Evolutionary conservation across 2,329 filamentous ascomycete genomes (phyloP), one percentile per base, ranked within the genome.

Genomic region (Amphichorda felina): DNA sequence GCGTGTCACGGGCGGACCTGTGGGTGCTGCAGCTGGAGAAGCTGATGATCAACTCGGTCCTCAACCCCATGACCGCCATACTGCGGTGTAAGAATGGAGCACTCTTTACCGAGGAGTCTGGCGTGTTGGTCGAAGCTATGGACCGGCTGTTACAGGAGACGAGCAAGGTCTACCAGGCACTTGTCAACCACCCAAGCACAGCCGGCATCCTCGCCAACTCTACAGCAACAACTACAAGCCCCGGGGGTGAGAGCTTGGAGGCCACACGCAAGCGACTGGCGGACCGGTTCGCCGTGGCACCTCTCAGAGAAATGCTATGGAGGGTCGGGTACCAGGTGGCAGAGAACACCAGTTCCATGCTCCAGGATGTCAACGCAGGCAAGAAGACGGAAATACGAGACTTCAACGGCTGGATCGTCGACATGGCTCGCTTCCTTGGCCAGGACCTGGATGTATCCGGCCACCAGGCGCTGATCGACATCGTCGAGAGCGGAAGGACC

Each of bases 51-150:
- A 94, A 94, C 50, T 68, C 75, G 25, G 64, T 88, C 22, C 75
- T 95, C 47, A 93, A 94, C 50, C 85, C 89, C 0, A 60, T 95
- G n/a, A 91, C 85, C 0, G 81, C 79, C 1, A 59, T 95, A 8
- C 64, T 91, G 37, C 70, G 82, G 36, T 80, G 79, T 51, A 74
- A 74, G 41, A 95, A 95, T 46, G 86, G 87, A n/a, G 67, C 69
- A 5, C 55, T 95, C 0, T 75, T 94, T 13, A 68, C 69, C 42
- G 72, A 76, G 41, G 64, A 66, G 39, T 43, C 49, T 7, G 49
- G 54, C 8, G 67, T 68, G 0, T 21, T 40, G 7, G n/a, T 18
- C 1, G 64, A 63, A 18, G 64, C 83, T 5, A 78, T 88, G 50
- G 73, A 80, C 30, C 60, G 73, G 17, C 66, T 95, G 4, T 62